These are phyloP conservation scores for Pseudopyricularia cyperi DNA, from an alignment of 2,329 filamentous ascomycete species.

Conservation along the genomic window DNA sequence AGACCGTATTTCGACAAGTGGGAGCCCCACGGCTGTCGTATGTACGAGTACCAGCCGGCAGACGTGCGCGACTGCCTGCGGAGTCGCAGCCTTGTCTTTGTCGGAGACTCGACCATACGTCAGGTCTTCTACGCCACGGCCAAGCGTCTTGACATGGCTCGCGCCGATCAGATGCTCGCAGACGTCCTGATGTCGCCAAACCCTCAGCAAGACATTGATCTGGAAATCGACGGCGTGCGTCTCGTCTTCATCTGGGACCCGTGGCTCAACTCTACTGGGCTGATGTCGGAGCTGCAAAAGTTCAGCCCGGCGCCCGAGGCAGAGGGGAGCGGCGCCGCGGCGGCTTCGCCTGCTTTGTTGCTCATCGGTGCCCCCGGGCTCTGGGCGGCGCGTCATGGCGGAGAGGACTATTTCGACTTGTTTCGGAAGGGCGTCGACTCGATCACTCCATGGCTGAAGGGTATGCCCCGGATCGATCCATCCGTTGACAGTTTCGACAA, in stretches of 20 bases:
- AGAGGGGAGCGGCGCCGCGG: slow-evolving; percentile 8
- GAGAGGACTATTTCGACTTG: slow-evolving; percentile 25
- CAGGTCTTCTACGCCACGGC: slow-evolving; percentile 47
- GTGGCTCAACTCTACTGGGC: slow-evolving; percentile 37
- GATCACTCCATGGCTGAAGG: slow-evolving; percentile 24
- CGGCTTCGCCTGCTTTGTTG: slow-evolving; percentile 28
- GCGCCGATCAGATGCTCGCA: slow-evolving; percentile 20
- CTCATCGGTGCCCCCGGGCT: slow-evolving; percentile 40
- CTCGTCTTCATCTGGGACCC: slow-evolving; percentile 52
- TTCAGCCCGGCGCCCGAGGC: slow-evolving; percentile 16
- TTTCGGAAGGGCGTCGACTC: slow-evolving; percentile 33
- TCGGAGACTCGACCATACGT: slow-evolving; percentile 46
- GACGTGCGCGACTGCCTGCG: slow-evolving; percentile 40
- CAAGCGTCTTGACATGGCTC: slow-evolving; percentile 28
- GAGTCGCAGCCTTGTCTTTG: slow-evolving; percentile 39
- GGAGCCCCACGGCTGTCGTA: slow-evolving; percentile 47
- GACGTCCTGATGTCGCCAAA: slow-evolving; percentile 18
- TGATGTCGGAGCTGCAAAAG: slow-evolving; percentile 25
- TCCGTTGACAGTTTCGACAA: slow-evolving; percentile 5
- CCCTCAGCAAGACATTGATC: slow-evolving; percentile 30
- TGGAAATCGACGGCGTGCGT: slow-evolving; percentile 28
- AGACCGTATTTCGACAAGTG: slow-evolving; percentile 28
- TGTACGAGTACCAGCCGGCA: slow-evolving; percentile 38
- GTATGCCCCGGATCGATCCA: not conserved
- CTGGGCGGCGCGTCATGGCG: slow-evolving; percentile 38